These are phyloP conservation scores for Aspergillus kassunensis DNA, from an alignment of 495 filamentous ascomycete genomes.

Conservation along the genomic window DNA sequence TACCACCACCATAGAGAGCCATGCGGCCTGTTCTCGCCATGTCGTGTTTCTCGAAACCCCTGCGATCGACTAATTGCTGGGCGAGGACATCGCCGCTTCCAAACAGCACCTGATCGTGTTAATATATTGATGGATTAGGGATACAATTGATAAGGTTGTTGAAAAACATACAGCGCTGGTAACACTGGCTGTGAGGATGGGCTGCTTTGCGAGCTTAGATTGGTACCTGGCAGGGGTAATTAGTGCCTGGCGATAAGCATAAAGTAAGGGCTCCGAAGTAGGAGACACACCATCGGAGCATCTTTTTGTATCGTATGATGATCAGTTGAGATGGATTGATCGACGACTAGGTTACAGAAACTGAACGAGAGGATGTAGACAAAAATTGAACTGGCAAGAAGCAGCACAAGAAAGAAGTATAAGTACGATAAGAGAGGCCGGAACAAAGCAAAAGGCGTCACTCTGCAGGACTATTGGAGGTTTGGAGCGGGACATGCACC, in stretches of 20 bases:
- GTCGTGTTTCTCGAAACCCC: conserved; percentile 76
- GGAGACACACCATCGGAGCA: conserved; percentile 42
- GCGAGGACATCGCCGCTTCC: conserved; percentile 85
- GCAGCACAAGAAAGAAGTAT: no score
- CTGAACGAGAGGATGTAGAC: no score
- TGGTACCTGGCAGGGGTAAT: no score
- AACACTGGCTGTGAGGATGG: conserved; percentile 82
- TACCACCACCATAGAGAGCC: conserved; percentile 89
- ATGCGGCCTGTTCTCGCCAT: conserved; percentile 78
- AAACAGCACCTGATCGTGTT: conserved; percentile 67
- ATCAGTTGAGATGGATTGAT: no score
- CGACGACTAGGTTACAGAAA: no score
- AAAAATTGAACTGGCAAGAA: no score
- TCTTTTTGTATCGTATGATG: no score
- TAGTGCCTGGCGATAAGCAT: no score
- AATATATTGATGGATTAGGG: no score
- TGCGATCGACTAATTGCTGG: conserved; percentile 89
- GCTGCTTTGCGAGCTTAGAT: conserved; percentile 70
- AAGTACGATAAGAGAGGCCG: no score
- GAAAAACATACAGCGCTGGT: conserved; percentile 63
- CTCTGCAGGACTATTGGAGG: conserved; percentile 15
- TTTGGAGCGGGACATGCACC: conserved; percentile 16
- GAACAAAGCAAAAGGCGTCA: conserved; percentile 21
- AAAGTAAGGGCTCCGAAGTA: conserved; percentile 3
- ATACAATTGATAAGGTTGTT: neutral